phyloP scores from a whole-genome alignment of 306 rosid genomes.

The Datisca glomerata region DNA sequence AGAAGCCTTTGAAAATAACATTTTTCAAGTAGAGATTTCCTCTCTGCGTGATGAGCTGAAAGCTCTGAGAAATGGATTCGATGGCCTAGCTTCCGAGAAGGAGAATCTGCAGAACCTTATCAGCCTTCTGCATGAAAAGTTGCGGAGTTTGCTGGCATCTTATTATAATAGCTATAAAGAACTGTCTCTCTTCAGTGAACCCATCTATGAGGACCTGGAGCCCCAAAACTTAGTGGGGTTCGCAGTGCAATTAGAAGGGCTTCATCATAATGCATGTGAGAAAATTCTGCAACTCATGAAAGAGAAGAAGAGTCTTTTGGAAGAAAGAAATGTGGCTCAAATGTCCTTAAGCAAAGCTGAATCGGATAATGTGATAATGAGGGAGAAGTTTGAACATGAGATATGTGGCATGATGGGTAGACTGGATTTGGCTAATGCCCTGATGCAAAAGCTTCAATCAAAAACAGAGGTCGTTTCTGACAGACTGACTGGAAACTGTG shows the following conservation, averaged over 20 bases:
- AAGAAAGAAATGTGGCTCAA: slow-evolving; percentile 44
- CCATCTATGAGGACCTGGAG: slow-evolving; percentile 29
- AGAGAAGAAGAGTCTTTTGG: slow-evolving; percentile 40
- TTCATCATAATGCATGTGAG: slow-evolving; percentile 39
- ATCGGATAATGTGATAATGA: slow-evolving; percentile 45
- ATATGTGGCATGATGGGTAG: slow-evolving; percentile 29
- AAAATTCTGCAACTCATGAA: slow-evolving; percentile 47
- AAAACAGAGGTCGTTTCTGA: slow-evolving; percentile 51
- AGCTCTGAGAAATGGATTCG: slow-evolving; percentile 33
- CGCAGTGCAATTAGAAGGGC: slow-evolving; percentile 47
- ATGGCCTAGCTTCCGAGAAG: slow-evolving; percentile 41
- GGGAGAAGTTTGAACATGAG: slow-evolving; percentile 44
- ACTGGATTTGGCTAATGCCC: slow-evolving; percentile 35
- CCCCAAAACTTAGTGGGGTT: slow-evolving; percentile 34
- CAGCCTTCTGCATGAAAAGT: slow-evolving; percentile 25
- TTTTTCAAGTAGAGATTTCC: slow-evolving; percentile 21
- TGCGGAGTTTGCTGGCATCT: slow-evolving; percentile 46
- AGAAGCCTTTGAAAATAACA: slow-evolving; percentile 20
- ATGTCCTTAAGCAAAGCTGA: slow-evolving; percentile 37
- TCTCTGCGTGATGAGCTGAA: slow-evolving; percentile 54
- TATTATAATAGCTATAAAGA: slow-evolving; percentile 23
- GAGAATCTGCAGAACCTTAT: slow-evolving; percentile 47
- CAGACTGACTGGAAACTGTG: slow-evolving; percentile 33
- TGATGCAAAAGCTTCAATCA: slow-evolving; percentile 55
- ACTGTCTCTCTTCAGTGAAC: slow-evolving; percentile 27